These are phyloP conservation scores for Carex scoparia DNA, from an alignment of 176 grass and related monocot genomes.

Conservation along the genomic window DNA sequence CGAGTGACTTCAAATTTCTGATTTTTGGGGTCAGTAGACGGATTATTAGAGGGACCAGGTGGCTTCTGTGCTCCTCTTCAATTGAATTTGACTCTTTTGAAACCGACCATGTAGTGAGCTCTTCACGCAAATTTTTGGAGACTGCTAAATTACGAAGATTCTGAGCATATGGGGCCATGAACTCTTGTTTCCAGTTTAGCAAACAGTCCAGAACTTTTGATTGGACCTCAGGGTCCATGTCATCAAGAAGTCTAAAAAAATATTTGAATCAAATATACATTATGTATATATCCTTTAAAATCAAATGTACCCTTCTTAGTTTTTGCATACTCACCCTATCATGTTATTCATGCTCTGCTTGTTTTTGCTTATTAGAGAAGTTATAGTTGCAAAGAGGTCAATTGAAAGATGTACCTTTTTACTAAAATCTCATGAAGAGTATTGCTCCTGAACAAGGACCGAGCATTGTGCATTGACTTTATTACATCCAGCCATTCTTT, in stretches of 20 bases:
- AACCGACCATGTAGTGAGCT: conserved; percentile 87
- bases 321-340: conserved; percentile 16
- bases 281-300: background rate
- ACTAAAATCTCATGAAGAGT: conserved; percentile 68
- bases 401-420: conserved; percentile 47
- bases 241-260: conserved; percentile 70
- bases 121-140: conserved; percentile 74
- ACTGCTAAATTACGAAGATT: conserved; percentile 65
- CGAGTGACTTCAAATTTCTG: conserved; percentile 72
- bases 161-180: conserved; percentile 46
- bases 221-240: conserved; percentile 74
- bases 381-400: background rate
- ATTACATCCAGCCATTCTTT: conserved; percentile 94
- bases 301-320: background rate
- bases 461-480: conserved; percentile 66
- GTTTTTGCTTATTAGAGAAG: background rate
- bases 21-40: conserved; percentile 76
- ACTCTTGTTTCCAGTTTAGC: conserved; percentile 86
- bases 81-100: conserved; percentile 61
- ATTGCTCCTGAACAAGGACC: conserved; percentile 68
- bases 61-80: conserved; percentile 62
- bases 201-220: conserved; percentile 80
- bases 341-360: background rate
- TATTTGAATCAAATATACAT: conserved; percentile 25
- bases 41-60: conserved; percentile 70